Evolutionary conservation across 2,329 filamentous ascomycete genomes (phyloP), one percentile per base, ranked within the genome.

Genomic region (Arthrobotrys sphaeroides): DNA sequence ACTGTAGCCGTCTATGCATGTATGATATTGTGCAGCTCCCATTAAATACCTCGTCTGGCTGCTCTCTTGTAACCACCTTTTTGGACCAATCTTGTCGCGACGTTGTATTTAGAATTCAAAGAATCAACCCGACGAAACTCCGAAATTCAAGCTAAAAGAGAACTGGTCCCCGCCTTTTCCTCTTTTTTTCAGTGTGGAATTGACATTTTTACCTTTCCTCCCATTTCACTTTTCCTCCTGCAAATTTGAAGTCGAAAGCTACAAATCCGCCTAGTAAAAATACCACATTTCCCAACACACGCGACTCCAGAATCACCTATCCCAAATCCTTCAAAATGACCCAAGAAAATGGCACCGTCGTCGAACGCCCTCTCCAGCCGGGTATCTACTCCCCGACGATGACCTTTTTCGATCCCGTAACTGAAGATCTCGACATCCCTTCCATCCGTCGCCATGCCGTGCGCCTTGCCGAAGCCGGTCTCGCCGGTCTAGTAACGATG

Each of bases 311-410:
- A 60, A 57, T 16, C 26, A 47, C 2, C 6, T 47, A 16, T 26
- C n/a, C 18, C 16, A 33, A 49, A 36, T 18, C 36, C 24, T 49
- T 24, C 47, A 65, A 68, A 49, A 75, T 75, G 72, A 62, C 72
- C 31, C 72, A 75, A 42, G 47, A 47, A 67, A 74, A 74, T 38
- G 59, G 64, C 38, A 22, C 57, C 47, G 72, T 75, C 20, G 64
- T 75, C 20, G 64, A 69, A 64, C 57, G 78, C n/a, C 79, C 78
- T 26, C 78, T 80, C 26, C 51, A 65, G 5, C 77, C 78, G 12
- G 89, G 89, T 59, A 86, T 92, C 78, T 92, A 92, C 80, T 90
- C 91, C 53, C 90, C 91, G 24, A 92, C 90, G 16, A 86, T 91
- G 79, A 90, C 89, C 82, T 92, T 93, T 84, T 93, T 93, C 81